Conservation (phyloP, 1,284 basidiomycete species). For the Pseudozyma pruni region DNA sequence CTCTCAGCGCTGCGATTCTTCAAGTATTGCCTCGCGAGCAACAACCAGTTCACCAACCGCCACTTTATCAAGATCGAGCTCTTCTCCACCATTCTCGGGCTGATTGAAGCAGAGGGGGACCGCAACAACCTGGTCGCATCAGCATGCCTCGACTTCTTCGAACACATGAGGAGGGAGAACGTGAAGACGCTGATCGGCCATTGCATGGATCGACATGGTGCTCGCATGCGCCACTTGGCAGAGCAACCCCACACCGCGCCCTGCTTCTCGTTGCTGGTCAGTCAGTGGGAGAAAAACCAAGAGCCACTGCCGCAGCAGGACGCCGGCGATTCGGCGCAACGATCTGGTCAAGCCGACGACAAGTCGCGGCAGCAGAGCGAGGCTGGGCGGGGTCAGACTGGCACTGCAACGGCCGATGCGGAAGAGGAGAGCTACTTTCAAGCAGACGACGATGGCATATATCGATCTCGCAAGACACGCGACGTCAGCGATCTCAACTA, state of each 20-base stretch:
- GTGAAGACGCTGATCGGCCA: constrained; percentile 84
- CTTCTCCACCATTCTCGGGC: constrained; percentile 81
- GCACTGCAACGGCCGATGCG: constrained; percentile 73
- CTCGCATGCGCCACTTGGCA: constrained; percentile 76
- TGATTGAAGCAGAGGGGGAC: constrained; percentile 82
- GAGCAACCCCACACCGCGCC: constrained; percentile 75
- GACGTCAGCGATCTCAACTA: constrained; percentile 72
- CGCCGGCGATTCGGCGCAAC: constrained; percentile 4
- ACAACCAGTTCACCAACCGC: constrained; percentile 85
- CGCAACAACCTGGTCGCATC: constrained; percentile 92
- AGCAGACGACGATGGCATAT: constrained; percentile 77
- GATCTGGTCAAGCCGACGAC: constrained; percentile 14
- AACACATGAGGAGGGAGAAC: constrained; percentile 80
- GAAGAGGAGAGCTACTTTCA: constrained; percentile 90
- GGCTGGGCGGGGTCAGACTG: constrained; percentile 49
- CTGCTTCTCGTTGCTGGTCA: constrained; percentile 79
- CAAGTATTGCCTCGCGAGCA: constrained; percentile 82
- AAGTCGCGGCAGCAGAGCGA: constrained; percentile 46
- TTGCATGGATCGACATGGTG: constrained; percentile 82
- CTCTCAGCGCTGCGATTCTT: constrained; percentile 80
- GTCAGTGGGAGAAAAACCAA: constrained; percentile 89
- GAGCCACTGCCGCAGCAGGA: constrained; percentile 69
- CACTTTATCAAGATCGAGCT: constrained; percentile 87
- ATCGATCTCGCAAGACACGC: no score
- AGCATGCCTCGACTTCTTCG: constrained; percentile 94